phyloP scores from a whole-genome alignment of 345 rosid species.

The Citropsis articulata region DNA sequence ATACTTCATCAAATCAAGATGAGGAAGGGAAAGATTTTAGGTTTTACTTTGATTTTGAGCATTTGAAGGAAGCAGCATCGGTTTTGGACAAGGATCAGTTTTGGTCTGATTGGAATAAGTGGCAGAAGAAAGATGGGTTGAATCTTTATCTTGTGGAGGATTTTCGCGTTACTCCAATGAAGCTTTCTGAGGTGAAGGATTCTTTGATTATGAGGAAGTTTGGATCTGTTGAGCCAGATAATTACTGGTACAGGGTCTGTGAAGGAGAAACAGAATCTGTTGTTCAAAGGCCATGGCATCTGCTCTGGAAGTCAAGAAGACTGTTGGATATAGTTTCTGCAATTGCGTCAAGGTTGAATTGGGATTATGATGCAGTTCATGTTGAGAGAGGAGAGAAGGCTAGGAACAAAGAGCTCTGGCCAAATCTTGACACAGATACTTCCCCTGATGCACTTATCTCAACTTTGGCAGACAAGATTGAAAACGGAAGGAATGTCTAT shows the following conservation, averaged over 20 bases:
- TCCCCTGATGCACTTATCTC: constrained; percentile 63
- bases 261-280: constrained; percentile 85
- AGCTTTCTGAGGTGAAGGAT: constrained; percentile 60
- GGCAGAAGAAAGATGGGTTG: constrained; percentile 58
- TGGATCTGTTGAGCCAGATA: constrained; percentile 84
- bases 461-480: constrained; percentile 61
- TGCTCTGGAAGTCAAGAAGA: constrained; percentile 88
- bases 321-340: constrained; percentile 83
- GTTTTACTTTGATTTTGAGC: constrained; percentile 93
- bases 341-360: constrained; percentile 69
- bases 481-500: constrained; percentile 77
- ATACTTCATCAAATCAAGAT: constrained; percentile 65
- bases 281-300: constrained; percentile 82
- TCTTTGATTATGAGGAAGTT: constrained; percentile 90
- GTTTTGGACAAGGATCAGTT: constrained; percentile 86
- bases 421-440: constrained; percentile 77
- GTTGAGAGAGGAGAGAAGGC: constrained; percentile 89
- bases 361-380: constrained; percentile 89
- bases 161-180: constrained; percentile 66
- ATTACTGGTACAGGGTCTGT: constrained; percentile 96
- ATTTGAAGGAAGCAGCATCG: constrained; percentile 79
- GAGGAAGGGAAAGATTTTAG: constrained; percentile 97
- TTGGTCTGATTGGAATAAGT: constrained; percentile 78
- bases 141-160: constrained; percentile 70
- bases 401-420: constrained; percentile 78